A percentile compares a stretch with the other conserved stretches of the same genome.
Conservation (phyloP, 2,329 filamentous ascomycete genomes). For the Aureobasidium musti region DNA sequence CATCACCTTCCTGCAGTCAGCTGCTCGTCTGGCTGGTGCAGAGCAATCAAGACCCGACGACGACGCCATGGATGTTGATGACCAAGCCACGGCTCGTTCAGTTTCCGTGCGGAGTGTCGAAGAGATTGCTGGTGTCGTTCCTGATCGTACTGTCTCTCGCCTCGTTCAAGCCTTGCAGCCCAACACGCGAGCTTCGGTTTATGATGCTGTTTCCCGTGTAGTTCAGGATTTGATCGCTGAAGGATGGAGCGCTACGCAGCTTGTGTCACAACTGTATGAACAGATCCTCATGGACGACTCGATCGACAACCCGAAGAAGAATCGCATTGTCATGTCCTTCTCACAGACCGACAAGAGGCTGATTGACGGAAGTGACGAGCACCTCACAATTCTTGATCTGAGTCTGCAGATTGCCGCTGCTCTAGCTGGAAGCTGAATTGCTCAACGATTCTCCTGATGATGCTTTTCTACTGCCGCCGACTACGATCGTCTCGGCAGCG, state of each 20-base stretch:
- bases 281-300: conserved; percentile 71
- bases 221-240: conserved; percentile 92
- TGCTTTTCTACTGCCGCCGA: neutral
- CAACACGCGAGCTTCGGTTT: conserved; percentile 63
- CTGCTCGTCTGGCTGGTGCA: conserved; percentile 76
- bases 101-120: conserved; percentile 81
- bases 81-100: conserved; percentile 36
- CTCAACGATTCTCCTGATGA: neutral
- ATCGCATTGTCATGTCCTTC: conserved; percentile 83
- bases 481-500: neutral
- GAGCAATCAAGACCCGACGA: conserved; percentile 57
- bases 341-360: conserved; percentile 93
- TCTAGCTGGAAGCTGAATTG: conserved; percentile 29
- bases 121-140: conserved; percentile 95
- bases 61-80: conserved; percentile 56
- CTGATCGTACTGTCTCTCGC: conserved; percentile 67
- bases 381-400: conserved; percentile 85
- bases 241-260: conserved; percentile 92
- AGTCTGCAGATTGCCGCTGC: conserved; percentile 65
- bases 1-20: conserved; percentile 94
- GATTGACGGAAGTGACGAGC: conserved; percentile 93
- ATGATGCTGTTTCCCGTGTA: conserved; percentile 72
- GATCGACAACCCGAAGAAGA: conserved; percentile 83
- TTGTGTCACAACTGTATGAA: conserved; percentile 84
- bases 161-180: conserved; percentile 78